These are phyloP conservation scores for Debaryomyces udenii DNA, from an alignment of 1,139 yeast species.

Conservation along the genomic window DNA sequence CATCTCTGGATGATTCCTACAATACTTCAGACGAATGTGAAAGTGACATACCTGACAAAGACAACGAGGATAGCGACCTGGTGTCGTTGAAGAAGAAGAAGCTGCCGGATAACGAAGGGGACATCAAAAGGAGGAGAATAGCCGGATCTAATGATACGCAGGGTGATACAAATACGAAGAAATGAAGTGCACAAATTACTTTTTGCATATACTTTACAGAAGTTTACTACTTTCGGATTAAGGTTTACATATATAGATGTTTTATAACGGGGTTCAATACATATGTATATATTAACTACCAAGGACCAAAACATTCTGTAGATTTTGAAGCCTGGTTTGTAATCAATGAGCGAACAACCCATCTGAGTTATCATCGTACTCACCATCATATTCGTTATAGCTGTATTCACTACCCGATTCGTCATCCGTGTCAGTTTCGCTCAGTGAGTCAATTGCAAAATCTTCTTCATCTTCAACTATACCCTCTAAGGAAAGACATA, in stretches of 20 bases:
- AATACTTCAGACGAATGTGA: conserved; percentile 17
- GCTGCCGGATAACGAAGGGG: conserved; percentile 8
- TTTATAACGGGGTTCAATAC: conserved; percentile 3
- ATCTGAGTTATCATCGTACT: conserved; percentile 53
- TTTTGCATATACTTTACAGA: conserved; percentile 5
- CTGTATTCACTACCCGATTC: conserved; percentile 29
- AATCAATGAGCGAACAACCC: conserved; percentile 44
- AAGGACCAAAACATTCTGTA: not conserved
- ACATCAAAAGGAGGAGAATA: conserved; percentile 9
- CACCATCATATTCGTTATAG: conserved; percentile 37
- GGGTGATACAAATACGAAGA: conserved; percentile 1
- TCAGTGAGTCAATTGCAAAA: conserved; percentile 25
- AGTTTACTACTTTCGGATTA: conserved; percentile 6
- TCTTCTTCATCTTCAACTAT: conserved; percentile 34
- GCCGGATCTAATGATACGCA: conserved; percentile 3
- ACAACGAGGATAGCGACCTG: conserved; percentile 12
- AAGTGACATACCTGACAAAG: conserved; percentile 13
- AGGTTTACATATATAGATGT: conserved; percentile 5
- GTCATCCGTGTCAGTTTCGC: conserved; percentile 27
- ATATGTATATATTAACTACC: conserved; percentile 1
- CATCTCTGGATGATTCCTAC: conserved; percentile 15
- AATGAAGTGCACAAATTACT: not conserved
- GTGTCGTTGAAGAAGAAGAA: conserved; percentile 10
- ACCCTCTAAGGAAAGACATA: conserved; percentile 63
- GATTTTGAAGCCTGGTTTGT: not conserved